Base-by-base conservation (phyloP, 345 rosid genomes). In the Camelina hispida region DNA sequence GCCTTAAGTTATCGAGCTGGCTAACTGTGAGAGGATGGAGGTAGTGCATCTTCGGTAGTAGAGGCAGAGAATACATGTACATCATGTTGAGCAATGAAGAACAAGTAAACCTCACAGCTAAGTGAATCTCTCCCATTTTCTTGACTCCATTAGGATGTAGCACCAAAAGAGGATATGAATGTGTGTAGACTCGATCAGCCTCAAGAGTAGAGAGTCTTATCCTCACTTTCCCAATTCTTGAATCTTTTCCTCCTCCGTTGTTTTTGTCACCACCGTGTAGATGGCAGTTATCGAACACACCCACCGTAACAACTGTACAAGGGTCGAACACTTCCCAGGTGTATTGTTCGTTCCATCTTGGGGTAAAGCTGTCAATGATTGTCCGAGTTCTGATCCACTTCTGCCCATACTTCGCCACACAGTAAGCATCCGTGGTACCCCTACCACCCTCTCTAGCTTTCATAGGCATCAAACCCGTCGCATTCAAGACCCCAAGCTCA, bases 371-470 rank as follows among this genome's bases (percentile, higher is more conserved):
- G 79, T 93, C 97, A 0, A 87, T 85, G 53, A 93, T 91, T 6
- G 98, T 91, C 62, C 98, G 83, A 9, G 98, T 93, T 15, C 98
- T 86, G 59, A 93, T 75, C 98, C 98, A 93, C 78, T 93, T 93
- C 83, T 88, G 97, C 17, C 98, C 98, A 58, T 93, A 93, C 67
- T 93, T 93, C 3, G 98, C 98, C 44, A 89, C 98, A 76, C 98
- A 93, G 68, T 89, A 93, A 8, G 98, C 94, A 81, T 93, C 98
- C 0, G 97, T 89, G 23, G 89, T 82, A 61, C 90, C 91, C 42
- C 88, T 83, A 22, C 92, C 93, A 53, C 78, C 79, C 22, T 93
- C 98, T 83, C 83, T 91, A 14, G 89, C 77, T 84, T 91, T 93
- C 91, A 87, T 86, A 1, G 97, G 96, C 81, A 85, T 83, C 70